Percentiles rank a stretch among this genome's conserved stretches.
These are phyloP conservation scores for Suillus subluteus DNA, from an alignment of 768 basidiomycete species.

Conservation along the genomic window DNA sequence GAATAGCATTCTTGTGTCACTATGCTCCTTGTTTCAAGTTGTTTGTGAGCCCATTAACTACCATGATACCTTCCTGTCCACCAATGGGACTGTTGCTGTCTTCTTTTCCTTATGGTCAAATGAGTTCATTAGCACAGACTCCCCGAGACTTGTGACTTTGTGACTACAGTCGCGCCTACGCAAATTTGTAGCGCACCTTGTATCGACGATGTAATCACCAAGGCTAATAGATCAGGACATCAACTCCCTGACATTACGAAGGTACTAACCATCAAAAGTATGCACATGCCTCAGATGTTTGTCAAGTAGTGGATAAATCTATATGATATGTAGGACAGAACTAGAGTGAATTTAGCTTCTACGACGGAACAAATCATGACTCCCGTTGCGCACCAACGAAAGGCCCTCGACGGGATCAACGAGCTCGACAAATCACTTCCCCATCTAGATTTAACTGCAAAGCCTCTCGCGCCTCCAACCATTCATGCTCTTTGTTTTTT, in stretches of 20 bases:
- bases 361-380: background rate
- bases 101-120: background rate
- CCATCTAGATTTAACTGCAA: constrained; percentile 75
- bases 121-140: background rate
- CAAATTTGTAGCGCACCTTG: too few relatives aligned
- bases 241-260: background rate
- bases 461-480: constrained; percentile 94
- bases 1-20: too few relatives aligned
- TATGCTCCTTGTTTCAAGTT: background rate
- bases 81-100: background rate
- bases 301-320: background rate
- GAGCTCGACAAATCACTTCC: constrained; percentile 86
- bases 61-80: background rate
- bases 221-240: background rate
- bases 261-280: background rate
- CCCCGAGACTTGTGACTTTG: background rate
- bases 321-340: background rate
- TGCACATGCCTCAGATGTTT: background rate
- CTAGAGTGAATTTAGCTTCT: background rate
- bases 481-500: constrained; percentile 70
- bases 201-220: background rate
- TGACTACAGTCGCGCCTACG: background rate
- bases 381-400: background rate
- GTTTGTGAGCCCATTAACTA: background rate
- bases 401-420: constrained; percentile 32